Evolutionary conservation across 2,329 filamentous ascomycete genomes (phyloP), one percentile per base, ranked within the genome.

Genomic region (Xylariaceae sp.): DNA sequence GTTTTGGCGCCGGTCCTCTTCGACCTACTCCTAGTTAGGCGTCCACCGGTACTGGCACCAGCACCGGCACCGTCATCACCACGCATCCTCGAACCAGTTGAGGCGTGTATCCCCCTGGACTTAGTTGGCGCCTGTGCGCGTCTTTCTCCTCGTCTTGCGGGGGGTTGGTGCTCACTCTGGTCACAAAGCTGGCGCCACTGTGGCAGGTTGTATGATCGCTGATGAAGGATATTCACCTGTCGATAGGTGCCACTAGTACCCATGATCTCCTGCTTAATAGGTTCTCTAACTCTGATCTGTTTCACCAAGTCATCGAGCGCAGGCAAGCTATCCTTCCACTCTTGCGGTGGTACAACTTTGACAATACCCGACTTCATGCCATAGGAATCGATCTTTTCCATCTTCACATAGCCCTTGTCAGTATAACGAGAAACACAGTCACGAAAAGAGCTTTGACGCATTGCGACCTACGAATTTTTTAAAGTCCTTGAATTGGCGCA

Each of bases 301-400:
- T 96, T 97, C 61, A 99, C 82, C 49, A 90, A 80, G 65, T 96
- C 88, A 67, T 94, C 85, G 59, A 96, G 82, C 39, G 81, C 77
- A 12, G 89, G 88, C 39, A 94, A 84, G 30, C 84, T 79, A 60
- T 91, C 83, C 72, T 83, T 94, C 94, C 94, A 99, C 81, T 97
- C 91, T 66, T 87, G 76, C 0, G 94, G 94, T 31, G 94, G 91
- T 51, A 97, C 87, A 55, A 99, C 87, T 74, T 99, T 97, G 68
- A 97, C 85, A 65, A 99, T 96, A 37, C 94, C 94, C 27, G 91
- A 94, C 73, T 90, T 89, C 94, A 99, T 99, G 65, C 94, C 94
- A 70, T 96, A 96, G 61, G 85, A 83, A 71, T 99, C 89, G 59
- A 99, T 84, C 72, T 89, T 91, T 68, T 85, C 83, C 79, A 86